These are phyloP conservation scores for Starmerella kuoi DNA, from an alignment of 805 yeast genomes.

Conservation along the genomic window DNA sequence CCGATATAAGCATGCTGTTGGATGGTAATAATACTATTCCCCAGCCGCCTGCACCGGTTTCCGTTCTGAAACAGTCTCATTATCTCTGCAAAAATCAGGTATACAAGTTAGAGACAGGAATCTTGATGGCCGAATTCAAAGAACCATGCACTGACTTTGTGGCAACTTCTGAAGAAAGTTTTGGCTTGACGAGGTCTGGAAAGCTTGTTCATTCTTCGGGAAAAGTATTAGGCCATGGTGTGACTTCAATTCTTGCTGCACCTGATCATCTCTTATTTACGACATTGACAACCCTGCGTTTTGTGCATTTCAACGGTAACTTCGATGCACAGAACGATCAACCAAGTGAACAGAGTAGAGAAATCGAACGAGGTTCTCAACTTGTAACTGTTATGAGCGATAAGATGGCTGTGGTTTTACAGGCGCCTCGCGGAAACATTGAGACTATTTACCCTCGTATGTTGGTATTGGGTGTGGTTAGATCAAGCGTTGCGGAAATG, in stretches of 20 bases:
- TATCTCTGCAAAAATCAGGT: constrained; percentile 8
- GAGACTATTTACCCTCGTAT: constrained; percentile 91
- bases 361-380: constrained; percentile 85
- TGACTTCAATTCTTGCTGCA: constrained; percentile 67
- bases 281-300: constrained; percentile 71
- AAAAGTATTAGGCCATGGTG: constrained; percentile 40
- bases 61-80: constrained; percentile 5
- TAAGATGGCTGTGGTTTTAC: constrained; percentile 67
- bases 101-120: background rate
- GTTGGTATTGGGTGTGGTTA: constrained; percentile 74
- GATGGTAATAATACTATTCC: background rate
- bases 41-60: constrained; percentile 6
- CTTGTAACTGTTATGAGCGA: constrained; percentile 73
- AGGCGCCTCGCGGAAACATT: constrained; percentile 91
- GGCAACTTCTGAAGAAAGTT: constrained; percentile 29
- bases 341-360: constrained; percentile 59
- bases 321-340: constrained; percentile 27
- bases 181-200: constrained; percentile 69
- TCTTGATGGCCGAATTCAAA: constrained; percentile 39
- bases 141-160: constrained; percentile 46
- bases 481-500: constrained; percentile 47
- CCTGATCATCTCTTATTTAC: constrained; percentile 61
- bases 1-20: background rate
- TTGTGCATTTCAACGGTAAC: constrained; percentile 49
- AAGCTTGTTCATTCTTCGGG: constrained; percentile 37